Evolutionary conservation across 192 early-diverging fungal genomes (phyloP), one percentile per base, ranked within the genome.

Genomic region (Backusella luteola): DNA sequence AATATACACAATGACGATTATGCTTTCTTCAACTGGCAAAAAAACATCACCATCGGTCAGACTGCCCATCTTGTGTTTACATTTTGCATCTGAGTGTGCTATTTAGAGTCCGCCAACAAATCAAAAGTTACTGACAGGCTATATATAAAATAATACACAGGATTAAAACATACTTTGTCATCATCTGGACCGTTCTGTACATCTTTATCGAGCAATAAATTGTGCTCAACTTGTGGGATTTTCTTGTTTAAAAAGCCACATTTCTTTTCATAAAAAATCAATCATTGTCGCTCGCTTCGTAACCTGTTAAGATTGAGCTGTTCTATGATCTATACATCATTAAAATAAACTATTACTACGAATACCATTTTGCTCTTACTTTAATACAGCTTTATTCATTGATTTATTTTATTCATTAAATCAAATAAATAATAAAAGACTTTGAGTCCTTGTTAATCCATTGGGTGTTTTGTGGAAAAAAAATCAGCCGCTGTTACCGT

Each of bases 31-130:
- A 42, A 46, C 4, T 53, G 46, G 21, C 69, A 11, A 39, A 77
- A 77, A 66, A 77, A 77, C 76, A 71, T 56, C 19, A 26, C 36
- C 49, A 69, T 77, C 76, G 6, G 76, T 17, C 35, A 39, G 53
- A 77, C 76, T 77, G 76, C 76, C 76, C 76, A 77, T 29, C 46
- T 69, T 71, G 66, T 38, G 21, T 77, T 71, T 21, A 49, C 1
- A 49, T 26, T 26, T 69, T 71, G 19, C n/a, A 39, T 71, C 76
- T 77, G 76, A 71, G 69, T 77, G 76, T 71, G 23, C 3, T 14
- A 63, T 71, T 74, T 52, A 21, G 59, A 69, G 52, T 38, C 56
- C 56, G 52, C 7, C 73, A 63, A 74, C 53, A 39, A 34, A 34
- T 32, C 14, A 38, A 63, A 63, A 34, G 35, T 21, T n/a, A 38